Evolutionary conservation across 2,329 filamentous ascomycete genomes (phyloP).

Genomic region (Xylariaceae sp.): DNA sequence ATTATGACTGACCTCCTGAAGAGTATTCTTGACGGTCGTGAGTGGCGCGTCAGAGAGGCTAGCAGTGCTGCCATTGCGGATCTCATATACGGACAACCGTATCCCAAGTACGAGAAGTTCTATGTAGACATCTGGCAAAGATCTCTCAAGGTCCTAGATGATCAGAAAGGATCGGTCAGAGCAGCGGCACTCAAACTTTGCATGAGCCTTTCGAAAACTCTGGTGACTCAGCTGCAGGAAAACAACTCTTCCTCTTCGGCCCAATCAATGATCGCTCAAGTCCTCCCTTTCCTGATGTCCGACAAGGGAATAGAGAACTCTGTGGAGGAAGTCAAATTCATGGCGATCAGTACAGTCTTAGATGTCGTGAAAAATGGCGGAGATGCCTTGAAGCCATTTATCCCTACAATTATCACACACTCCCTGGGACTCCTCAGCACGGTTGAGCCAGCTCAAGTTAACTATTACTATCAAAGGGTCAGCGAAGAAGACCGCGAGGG

Average conservation of each 20-base stretch:
- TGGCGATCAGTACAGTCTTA: constrained; percentile 76
- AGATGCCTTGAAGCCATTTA: constrained; percentile 71
- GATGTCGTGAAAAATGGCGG: constrained; percentile 87
- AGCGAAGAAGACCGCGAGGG: constrained; percentile 81
- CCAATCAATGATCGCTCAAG: constrained; percentile 73
- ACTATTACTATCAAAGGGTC: constrained; percentile 87
- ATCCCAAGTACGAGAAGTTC: constrained; percentile 73
- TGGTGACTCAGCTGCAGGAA: constrained; percentile 80
- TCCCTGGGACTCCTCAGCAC: constrained; percentile 79
- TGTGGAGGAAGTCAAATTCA: constrained; percentile 79
- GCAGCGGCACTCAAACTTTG: constrained; percentile 76
- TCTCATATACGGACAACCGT: constrained; percentile 73
- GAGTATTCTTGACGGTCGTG: constrained; percentile 73
- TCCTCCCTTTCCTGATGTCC: constrained; percentile 85
- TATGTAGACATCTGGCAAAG: constrained; percentile 80
- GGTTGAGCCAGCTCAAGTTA: constrained; percentile 81
- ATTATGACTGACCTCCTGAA: constrained; percentile 85
- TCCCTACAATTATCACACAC: constrained; percentile 73
- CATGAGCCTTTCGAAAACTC: constrained; percentile 73
- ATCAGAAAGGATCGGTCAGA: constrained; percentile 89
- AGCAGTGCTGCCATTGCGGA: constrained; percentile 87
- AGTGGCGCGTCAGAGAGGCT: constrained; percentile 90
- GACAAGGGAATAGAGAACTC: constrained; percentile 83
- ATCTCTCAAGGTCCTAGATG: constrained; percentile 86
- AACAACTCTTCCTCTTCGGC: constrained; percentile 66